These are phyloP conservation scores for Sclerotinia subarctica DNA, from an alignment of 2,329 filamentous ascomycete genomes.

Conservation along the genomic window DNA sequence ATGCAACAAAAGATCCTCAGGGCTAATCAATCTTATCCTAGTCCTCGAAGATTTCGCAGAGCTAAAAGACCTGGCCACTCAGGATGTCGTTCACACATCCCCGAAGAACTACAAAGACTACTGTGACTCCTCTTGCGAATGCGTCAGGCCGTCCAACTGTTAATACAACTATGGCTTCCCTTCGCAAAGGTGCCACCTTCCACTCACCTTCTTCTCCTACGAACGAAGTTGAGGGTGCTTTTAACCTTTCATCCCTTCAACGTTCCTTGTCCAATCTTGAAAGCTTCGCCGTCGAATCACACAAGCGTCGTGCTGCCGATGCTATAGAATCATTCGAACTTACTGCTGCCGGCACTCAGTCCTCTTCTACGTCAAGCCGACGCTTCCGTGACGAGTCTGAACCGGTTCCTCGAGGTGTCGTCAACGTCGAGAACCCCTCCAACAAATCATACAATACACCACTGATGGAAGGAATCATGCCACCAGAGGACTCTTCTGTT, in stretches of 20 bases:
- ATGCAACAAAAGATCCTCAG: slow-evolving; percentile 29
- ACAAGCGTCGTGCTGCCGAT: slow-evolving; percentile 67
- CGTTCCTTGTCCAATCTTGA: slow-evolving; percentile 69
- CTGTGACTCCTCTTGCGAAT: slow-evolving; percentile 47
- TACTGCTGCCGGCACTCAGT: slow-evolving; percentile 45
- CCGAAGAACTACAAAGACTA: slow-evolving; percentile 41
- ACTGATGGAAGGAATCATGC: slow-evolving; percentile 44
- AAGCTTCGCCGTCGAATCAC: slow-evolving; percentile 63
- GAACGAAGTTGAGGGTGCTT: slow-evolving; percentile 11
- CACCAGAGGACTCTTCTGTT: slow-evolving; percentile 43
- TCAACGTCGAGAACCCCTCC: slow-evolving; percentile 50
- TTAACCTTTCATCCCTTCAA: slow-evolving; percentile 46
- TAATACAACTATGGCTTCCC: slow-evolving; percentile 52
- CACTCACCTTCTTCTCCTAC: slow-evolving; percentile 43
- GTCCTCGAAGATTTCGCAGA: slow-evolving; percentile 25
- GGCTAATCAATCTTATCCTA: slow-evolving; percentile 33
- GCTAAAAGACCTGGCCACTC: slow-evolving; percentile 31
- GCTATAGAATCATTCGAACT: slow-evolving; percentile 63
- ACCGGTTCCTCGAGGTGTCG: slow-evolving; percentile 58
- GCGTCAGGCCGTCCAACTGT: slow-evolving; percentile 45
- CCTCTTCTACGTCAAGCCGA: slow-evolving; percentile 38
- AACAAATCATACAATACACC: slow-evolving; percentile 32
- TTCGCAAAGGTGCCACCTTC: slow-evolving; percentile 69
- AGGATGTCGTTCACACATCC: slow-evolving; percentile 39
- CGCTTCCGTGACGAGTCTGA: slow-evolving; percentile 54